These are phyloP conservation scores for Fagus crenata DNA, from an alignment of 306 rosid species.

Conservation along the genomic window DNA sequence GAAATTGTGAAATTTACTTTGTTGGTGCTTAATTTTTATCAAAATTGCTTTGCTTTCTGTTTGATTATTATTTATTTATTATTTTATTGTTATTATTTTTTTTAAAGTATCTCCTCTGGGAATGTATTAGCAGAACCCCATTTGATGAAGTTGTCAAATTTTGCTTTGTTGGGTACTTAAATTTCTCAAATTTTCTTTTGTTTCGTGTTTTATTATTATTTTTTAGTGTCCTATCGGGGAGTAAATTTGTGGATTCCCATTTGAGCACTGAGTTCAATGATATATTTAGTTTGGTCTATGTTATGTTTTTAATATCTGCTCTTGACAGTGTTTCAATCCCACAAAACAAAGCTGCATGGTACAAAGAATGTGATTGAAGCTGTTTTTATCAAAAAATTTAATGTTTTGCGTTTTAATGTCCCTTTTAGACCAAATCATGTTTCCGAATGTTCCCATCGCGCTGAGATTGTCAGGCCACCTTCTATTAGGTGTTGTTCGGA, in stretches of 20 bases:
- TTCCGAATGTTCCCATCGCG: slow-evolving; percentile 87
- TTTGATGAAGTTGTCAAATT: too few relatives aligned
- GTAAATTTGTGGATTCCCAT: background rate
- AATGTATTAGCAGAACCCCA: too few relatives aligned
- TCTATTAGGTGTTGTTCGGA: slow-evolving; percentile 77
- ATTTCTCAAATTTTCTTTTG: too few relatives aligned
- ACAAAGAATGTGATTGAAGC: background rate
- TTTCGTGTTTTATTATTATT: background rate
- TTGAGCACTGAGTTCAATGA: background rate
- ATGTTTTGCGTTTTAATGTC: slow-evolving; percentile 10
- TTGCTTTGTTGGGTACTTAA: too few relatives aligned
- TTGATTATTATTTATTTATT: too few relatives aligned
- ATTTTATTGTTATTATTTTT: too few relatives aligned
- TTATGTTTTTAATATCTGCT: background rate
- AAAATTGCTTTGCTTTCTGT: too few relatives aligned
- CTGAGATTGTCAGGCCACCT: slow-evolving; percentile 84
- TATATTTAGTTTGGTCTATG: background rate
- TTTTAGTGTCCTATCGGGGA: background rate
- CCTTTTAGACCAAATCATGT: slow-evolving; percentile 71
- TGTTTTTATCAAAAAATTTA: background rate
- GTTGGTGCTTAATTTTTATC: too few relatives aligned
- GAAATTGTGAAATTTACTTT: too few relatives aligned
- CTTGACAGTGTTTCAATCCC: background rate
- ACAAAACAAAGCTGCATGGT: background rate
- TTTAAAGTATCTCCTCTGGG: too few relatives aligned